These are phyloP conservation scores for Neurospora sp. DNA, from an alignment of 2,329 filamentous ascomycete genomes.

Conservation along the genomic window DNA sequence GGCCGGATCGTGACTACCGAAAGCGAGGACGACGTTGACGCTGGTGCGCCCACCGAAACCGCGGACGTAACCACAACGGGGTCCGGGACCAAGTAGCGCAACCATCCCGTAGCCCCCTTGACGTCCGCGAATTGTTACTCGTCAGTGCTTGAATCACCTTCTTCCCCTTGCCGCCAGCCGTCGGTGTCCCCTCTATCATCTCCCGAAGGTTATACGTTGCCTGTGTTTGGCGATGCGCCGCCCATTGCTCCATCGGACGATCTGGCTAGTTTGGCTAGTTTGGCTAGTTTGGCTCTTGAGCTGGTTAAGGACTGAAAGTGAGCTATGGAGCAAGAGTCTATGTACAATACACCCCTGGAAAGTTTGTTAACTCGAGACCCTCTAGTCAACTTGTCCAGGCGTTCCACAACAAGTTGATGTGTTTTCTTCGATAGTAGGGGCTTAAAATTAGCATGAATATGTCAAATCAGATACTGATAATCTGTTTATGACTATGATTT, in stretches of 20 bases:
- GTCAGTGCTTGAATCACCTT: background rate
- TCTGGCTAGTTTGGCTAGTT: background rate
- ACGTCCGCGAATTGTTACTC: background rate
- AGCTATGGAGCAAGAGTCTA: too few relatives aligned
- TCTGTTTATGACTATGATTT: too few relatives aligned
- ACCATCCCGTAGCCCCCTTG: background rate
- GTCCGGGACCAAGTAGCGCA: background rate
- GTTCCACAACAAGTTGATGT: too few relatives aligned
- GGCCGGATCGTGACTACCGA: slow-evolving; percentile 62
- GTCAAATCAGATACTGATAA: too few relatives aligned
- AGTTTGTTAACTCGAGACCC: too few relatives aligned
- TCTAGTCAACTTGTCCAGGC: too few relatives aligned
- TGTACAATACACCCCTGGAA: too few relatives aligned
- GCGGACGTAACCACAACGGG: background rate
- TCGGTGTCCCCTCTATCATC: background rate
- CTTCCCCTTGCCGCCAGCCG: background rate
- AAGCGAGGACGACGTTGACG: slow-evolving; percentile 50
- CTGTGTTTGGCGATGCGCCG: background rate
- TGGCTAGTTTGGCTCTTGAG: background rate
- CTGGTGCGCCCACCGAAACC: background rate
- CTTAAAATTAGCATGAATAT: too few relatives aligned
- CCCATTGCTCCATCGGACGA: background rate
- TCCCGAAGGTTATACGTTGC: background rate
- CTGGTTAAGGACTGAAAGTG: too few relatives aligned
- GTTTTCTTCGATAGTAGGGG: too few relatives aligned